Conservation (phyloP, 768 basidiomycete species). For the Xanthoconium purpureum region DNA sequence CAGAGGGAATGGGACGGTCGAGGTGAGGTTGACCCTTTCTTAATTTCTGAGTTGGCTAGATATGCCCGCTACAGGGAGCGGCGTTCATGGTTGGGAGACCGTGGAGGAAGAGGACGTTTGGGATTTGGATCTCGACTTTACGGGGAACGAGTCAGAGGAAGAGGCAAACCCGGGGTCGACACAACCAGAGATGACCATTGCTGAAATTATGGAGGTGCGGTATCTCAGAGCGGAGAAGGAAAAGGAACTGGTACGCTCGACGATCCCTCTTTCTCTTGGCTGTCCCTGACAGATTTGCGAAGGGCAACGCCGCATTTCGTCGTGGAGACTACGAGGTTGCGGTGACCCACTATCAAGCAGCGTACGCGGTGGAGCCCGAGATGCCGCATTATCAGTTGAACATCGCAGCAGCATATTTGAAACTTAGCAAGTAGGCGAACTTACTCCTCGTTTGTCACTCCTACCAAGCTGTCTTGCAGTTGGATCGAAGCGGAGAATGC, state of each 20-base stretch:
- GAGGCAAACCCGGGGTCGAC: constrained; percentile 38
- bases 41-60: not conserved
- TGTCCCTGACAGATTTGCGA: constrained; percentile 9
- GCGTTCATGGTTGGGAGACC: constrained; percentile 71
- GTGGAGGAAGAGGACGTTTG: constrained; percentile 75
- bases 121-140: constrained; percentile 70
- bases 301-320: constrained; percentile 73
- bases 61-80: constrained; percentile 38
- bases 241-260: constrained; percentile 57
- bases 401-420: constrained; percentile 70
- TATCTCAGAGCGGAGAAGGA: constrained; percentile 68
- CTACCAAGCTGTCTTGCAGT: constrained; percentile 36
- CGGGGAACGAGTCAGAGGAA: constrained; percentile 51
- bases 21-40: constrained; percentile 34
- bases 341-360: constrained; percentile 55
- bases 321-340: constrained; percentile 56
- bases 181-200: constrained; percentile 53
- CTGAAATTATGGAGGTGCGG: constrained; percentile 72
- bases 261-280: not conserved
- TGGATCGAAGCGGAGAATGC: constrained; percentile 73
- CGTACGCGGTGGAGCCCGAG: constrained; percentile 65
- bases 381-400: constrained; percentile 76
- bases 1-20: constrained; percentile 76
- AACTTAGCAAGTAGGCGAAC: constrained; percentile 58
- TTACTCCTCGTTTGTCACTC: constrained; percentile 4